Percentiles rank a stretch among this genome's conserved stretches.
Conservation (phyloP, 352 stramenopile species). For the Thalassiosira pacifica region DNA sequence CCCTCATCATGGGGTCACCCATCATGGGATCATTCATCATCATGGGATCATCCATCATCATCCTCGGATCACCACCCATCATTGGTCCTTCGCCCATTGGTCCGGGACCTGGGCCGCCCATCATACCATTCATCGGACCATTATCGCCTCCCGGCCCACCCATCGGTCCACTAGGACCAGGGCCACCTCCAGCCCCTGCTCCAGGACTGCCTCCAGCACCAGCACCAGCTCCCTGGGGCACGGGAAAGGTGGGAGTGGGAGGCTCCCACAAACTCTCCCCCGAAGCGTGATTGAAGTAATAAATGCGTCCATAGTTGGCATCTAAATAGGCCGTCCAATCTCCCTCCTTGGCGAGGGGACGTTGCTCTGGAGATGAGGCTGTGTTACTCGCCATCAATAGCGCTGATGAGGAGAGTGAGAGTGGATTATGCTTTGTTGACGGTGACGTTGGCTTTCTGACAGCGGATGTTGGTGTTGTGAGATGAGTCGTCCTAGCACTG, state of each 20-base stretch:
- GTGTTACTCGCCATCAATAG: conserved; percentile 22
- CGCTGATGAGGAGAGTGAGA: not conserved
- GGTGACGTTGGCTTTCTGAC: not conserved
- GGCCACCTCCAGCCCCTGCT: not conserved
- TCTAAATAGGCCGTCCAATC: conserved; percentile 56
- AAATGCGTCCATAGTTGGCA: conserved; percentile 25
- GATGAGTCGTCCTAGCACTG: too few relatives aligned
- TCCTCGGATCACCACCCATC: conserved; percentile 4
- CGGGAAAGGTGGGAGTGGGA: conserved; percentile 56
- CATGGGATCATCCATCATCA: not conserved
- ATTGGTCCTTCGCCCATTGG: not conserved
- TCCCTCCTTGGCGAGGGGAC: conserved; percentile 40
- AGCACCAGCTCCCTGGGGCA: not conserved
- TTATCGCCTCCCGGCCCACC: not conserved
- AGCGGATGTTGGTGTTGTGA: not conserved
- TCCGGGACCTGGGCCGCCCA: not conserved
- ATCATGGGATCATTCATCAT: not conserved
- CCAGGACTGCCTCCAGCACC: not conserved
- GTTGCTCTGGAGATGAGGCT: conserved; percentile 7
- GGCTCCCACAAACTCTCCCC: conserved; percentile 54
- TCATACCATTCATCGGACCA: conserved; percentile 8
- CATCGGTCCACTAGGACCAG: not conserved
- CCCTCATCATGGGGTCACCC: not conserved
- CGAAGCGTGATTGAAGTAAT: conserved; percentile 64
- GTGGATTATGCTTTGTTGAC: not conserved